Evolutionary conservation across 768 basidiomycete genomes (phyloP), one percentile per base, ranked within the genome.

Genomic region (Suillus cothurnatus): DNA sequence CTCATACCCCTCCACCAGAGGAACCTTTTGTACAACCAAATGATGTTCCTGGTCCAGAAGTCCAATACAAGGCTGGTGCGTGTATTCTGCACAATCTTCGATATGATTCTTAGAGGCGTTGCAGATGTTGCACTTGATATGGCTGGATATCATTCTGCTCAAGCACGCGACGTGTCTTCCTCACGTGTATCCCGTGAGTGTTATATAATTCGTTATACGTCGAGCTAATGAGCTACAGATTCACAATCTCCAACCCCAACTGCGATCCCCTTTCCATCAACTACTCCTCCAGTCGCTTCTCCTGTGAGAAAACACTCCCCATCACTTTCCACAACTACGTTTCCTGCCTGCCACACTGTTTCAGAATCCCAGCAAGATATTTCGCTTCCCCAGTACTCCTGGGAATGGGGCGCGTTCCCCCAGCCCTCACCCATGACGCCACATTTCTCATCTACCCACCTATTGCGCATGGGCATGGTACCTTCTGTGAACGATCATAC

Each of bases 371-470:
- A 86, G 11, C 84, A 84, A 8, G 86, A 87, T 26, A 66, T 78
- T 50, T 79, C 78, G 4, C 70, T 73, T 5, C 36, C 65, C 26
- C 90, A 93, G 72, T 95, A 95, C 71, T 91, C 92, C 7, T 96
- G 95, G 95, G 95, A 96, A 70, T 96, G 95, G 94, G 94, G 94
- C 32, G 88, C 85, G 23, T 93, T 96, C 71, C 95, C 94, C 34
- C 90, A 89, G 67, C 90, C 87, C 28, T 92, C 92, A 4, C 90
- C 91, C 1, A 77, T 87, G 69, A 84, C 84, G 61, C 67, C 84
- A 0, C 79, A 83, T 14, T 88, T 89, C 70, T 55, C 68, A 39
- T 63, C 71, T 1, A 19, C 64, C 19, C 34, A 45, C 19, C 9
- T 53, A 38, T 17, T 53, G 1, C 55, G 66, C 47, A 74, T 66